phyloP scores from a whole-genome alignment of 306 rosid genomes.

The Vicia villosa region DNA sequence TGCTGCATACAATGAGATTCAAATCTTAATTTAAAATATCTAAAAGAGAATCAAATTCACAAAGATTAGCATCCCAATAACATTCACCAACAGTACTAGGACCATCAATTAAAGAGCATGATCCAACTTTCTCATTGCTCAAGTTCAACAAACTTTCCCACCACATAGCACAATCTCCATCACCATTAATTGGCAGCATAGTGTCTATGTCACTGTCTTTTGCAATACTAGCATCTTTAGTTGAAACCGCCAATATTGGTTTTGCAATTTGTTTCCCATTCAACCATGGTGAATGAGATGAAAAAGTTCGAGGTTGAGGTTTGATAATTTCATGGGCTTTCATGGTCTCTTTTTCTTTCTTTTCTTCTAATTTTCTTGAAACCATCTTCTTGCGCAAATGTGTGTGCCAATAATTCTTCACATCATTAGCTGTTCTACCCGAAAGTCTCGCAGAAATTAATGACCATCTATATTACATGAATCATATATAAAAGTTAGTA shows the following conservation, averaged over 20 bases:
- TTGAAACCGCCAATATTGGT: not conserved
- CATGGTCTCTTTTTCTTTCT: not conserved
- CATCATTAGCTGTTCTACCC: conserved; percentile 9
- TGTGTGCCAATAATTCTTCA: conserved; percentile 24
- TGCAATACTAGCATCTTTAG: too few species aligned
- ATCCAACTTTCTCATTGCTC: not conserved
- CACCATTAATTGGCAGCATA: too few species aligned
- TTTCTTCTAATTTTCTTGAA: not conserved
- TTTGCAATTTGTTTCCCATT: not conserved
- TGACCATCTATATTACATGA: conserved; percentile 11
- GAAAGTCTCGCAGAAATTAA: conserved; percentile 10
- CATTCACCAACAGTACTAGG: too few species aligned
- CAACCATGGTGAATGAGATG: not conserved
- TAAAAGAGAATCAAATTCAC: not conserved
- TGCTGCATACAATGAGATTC: too few species aligned
- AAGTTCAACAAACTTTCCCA: not conserved
- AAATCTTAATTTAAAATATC: not conserved
- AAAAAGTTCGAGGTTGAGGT: not conserved
- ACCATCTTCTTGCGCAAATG: not conserved
- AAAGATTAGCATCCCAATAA: not conserved
- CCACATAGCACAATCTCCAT: not conserved
- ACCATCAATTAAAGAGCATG: not conserved
- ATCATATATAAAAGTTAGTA: too few species aligned
- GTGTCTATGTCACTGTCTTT: too few species aligned
- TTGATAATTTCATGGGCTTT: too few species aligned